phyloP scores from a whole-genome alignment of 2,329 filamentous ascomycete species.

The Monilinia vaccinii-corymbosi region DNA sequence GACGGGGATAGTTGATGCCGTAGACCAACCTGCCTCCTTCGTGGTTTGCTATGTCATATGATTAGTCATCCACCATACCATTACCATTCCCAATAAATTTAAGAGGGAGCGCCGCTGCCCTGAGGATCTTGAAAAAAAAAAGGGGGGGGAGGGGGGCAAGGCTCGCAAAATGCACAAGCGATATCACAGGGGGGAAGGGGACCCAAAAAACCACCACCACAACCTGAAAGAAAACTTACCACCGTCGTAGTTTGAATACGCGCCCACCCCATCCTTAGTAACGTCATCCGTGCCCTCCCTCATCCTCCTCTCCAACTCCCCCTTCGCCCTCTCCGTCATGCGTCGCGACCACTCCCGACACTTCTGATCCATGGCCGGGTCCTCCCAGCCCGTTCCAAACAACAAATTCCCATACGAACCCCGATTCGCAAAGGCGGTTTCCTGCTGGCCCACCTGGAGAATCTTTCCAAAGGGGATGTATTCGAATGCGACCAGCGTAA shows the following conservation, averaged over 20 bases:
- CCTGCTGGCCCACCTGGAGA: conserved; percentile 16
- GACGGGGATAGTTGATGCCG: conserved; percentile 15
- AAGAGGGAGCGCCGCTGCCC: background rate
- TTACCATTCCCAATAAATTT: background rate
- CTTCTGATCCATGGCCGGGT: conserved; percentile 12
- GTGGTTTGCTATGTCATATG: conserved; percentile 8
- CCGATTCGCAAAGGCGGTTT: conserved; percentile 23
- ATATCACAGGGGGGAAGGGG: background rate
- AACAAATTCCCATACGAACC: conserved; percentile 23
- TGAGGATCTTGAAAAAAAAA: background rate
- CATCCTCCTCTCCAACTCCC: conserved; percentile 11
- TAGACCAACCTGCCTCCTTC: conserved; percentile 12
- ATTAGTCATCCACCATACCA: background rate
- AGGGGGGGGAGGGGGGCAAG: background rate
- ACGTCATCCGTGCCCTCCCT: conserved; percentile 4
- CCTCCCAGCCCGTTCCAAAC: conserved; percentile 27
- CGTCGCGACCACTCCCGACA: conserved; percentile 18
- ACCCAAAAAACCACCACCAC: background rate
- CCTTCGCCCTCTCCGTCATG: conserved; percentile 14
- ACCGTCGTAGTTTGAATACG: conserved; percentile 11
- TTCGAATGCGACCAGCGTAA: conserved; percentile 20
- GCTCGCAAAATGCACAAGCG: background rate
- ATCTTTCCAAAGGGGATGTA: conserved; percentile 18
- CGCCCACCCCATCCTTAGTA: conserved; percentile 7
- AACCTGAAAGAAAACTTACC: background rate